Evolutionary conservation across 2,329 filamentous ascomycete genomes (phyloP).

Genomic region (Torrubiellomyces zombiae): DNA sequence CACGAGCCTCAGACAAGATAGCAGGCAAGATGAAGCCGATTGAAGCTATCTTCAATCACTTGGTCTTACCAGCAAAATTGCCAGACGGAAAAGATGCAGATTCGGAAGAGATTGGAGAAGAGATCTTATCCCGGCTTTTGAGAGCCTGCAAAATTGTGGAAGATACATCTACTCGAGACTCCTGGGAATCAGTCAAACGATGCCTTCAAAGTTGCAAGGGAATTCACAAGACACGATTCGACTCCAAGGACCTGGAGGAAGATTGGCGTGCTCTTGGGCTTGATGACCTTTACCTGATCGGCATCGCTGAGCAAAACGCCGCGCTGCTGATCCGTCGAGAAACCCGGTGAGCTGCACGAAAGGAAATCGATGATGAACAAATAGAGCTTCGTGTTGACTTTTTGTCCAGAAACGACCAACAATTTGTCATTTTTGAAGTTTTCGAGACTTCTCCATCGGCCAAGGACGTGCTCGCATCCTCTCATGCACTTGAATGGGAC

Average conservation of each 20-base stretch:
- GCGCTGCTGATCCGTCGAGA: slow-evolving; percentile 12
- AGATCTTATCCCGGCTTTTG: slow-evolving; percentile 5
- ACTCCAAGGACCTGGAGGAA: not conserved
- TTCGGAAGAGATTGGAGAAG: not conserved
- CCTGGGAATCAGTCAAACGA: slow-evolving; percentile 1
- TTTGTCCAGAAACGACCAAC: slow-evolving; percentile 3
- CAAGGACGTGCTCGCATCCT: slow-evolving; percentile 30
- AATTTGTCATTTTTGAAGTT: slow-evolving; percentile 26
- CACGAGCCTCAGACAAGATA: too few species aligned
- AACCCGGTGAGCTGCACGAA: slow-evolving; percentile 7
- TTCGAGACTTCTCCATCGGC: slow-evolving; percentile 42
- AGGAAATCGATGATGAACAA: not conserved
- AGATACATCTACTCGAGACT: not conserved
- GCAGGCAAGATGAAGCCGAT: slow-evolving; percentile 3
- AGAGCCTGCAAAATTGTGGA: slow-evolving; percentile 2
- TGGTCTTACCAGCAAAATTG: slow-evolving; percentile 9
- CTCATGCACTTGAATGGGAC: slow-evolving; percentile 36
- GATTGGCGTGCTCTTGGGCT: slow-evolving; percentile 1
- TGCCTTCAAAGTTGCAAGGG: slow-evolving; percentile 1
- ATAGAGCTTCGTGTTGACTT: not conserved
- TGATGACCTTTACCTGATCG: slow-evolving; percentile 4
- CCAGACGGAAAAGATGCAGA: slow-evolving; percentile 4
- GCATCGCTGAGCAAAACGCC: slow-evolving; percentile 15
- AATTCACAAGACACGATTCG: slow-evolving; percentile 1
- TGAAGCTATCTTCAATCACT: slow-evolving; percentile 7